Conservation (phyloP, 441 rosid species). For the Eruca vesicaria region DNA sequence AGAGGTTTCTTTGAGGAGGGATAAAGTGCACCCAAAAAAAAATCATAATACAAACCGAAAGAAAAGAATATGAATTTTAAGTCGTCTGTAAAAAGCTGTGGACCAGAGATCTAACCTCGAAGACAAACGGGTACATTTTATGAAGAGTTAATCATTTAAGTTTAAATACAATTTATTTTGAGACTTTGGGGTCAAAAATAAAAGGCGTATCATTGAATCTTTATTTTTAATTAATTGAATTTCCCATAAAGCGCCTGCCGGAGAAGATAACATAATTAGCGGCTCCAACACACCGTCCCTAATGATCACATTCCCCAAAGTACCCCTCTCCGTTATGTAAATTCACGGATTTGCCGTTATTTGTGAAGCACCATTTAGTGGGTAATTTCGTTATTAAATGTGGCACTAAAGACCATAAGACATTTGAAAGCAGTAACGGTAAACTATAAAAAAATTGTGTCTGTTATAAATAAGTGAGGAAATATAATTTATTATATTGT, state of each 20-base stretch:
- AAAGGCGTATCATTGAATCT: conserved; percentile 28
- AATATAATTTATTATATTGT: too few relatives aligned
- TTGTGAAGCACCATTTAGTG: background rate
- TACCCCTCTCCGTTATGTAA: background rate
- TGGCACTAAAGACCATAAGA: conserved; percentile 14
- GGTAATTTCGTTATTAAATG: background rate
- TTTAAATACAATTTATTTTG: conserved; percentile 8
- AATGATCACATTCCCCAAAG: background rate
- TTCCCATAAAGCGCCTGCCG: conserved; percentile 26
- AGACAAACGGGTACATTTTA: conserved; percentile 37
- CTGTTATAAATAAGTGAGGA: too few relatives aligned
- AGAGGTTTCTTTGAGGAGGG: conserved; percentile 32
- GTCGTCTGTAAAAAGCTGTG: conserved; percentile 10
- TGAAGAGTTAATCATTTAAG: conserved; percentile 29
- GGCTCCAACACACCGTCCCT: conserved; percentile 27
- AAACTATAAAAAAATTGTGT: background rate
- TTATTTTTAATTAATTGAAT: background rate
- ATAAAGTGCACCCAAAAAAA: conserved; percentile 22
- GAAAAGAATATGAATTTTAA: conserved; percentile 18
- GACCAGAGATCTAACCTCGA: conserved; percentile 32
- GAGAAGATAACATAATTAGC: conserved; percentile 6
- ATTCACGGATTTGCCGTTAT: conserved; percentile 9
- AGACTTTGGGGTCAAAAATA: conserved; percentile 32
- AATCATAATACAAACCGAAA: conserved; percentile 19
- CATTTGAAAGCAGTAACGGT: conserved; percentile 6